Evolutionary conservation across 2,329 filamentous ascomycete genomes (phyloP).

Genomic region (Ascochyta koolunga): DNA sequence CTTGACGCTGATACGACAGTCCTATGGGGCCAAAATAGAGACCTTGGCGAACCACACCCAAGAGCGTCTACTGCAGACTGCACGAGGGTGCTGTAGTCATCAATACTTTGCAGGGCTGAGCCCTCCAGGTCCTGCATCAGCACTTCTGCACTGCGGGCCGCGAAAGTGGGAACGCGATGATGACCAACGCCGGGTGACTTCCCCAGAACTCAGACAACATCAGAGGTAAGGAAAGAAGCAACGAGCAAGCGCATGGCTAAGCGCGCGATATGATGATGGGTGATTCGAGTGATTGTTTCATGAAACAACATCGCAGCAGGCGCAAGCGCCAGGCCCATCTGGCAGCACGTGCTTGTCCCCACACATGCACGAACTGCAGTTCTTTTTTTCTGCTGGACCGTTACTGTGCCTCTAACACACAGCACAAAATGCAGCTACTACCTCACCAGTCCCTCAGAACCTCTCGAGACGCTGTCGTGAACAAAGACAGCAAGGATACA

Average conservation of each 20-base stretch:
- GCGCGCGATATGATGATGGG: slow-evolving; percentile 14
- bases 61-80: slow-evolving; percentile 16
- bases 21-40: slow-evolving; percentile 19
- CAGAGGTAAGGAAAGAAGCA: neutral
- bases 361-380: slow-evolving; percentile 14
- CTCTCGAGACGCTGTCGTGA: slow-evolving; percentile 11
- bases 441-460: slow-evolving; percentile 11
- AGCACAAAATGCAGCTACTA: slow-evolving; percentile 16
- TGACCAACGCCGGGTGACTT: neutral
- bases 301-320: slow-evolving; percentile 21
- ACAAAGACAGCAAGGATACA: slow-evolving; percentile 19
- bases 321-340: slow-evolving; percentile 15
- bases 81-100: slow-evolving; percentile 30
- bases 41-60: slow-evolving; percentile 28
- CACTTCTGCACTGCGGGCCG: slow-evolving; percentile 12
- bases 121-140: slow-evolving; percentile 31
- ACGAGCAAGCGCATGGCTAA: slow-evolving; percentile 13
- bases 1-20: slow-evolving; percentile 38
- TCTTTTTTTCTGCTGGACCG: slow-evolving; percentile 3
- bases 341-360: slow-evolving; percentile 16
- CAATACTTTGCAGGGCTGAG: slow-evolving; percentile 42
- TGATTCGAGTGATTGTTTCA: slow-evolving; percentile 19
- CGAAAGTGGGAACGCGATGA: slow-evolving; percentile 10
- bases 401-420: slow-evolving; percentile 19
- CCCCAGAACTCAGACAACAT: neutral